Base-by-base conservation (phyloP, 345 rosid genomes). In the Populus tremula region DNA sequence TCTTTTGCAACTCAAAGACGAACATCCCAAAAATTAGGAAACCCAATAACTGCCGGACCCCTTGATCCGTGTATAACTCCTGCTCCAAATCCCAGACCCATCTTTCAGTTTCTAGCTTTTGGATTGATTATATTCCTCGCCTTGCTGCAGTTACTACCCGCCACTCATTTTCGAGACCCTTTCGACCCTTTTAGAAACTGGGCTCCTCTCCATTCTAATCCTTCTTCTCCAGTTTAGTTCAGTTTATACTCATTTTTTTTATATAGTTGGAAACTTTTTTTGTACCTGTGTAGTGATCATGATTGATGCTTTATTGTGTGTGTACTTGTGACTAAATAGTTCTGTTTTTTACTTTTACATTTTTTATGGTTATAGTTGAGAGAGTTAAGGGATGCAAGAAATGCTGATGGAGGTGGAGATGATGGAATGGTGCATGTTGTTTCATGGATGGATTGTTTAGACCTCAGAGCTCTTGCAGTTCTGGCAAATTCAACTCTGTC, bases 401-500 rank as follows among this genome's bases (percentile, higher is more conserved):
- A 41, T 63, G 41, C 50, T 68, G 66, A 77, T 43, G 70, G 18
- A 25, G 63, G 50, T 54, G 77, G 67, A 69, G 82, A 83, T 6
- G 84, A 81, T 76, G 90, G 81, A 27, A 47, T 77, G 35, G 69
- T 87, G 61, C 87, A 87, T 33, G 62, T 87, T 27, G 88, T 83
- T 27, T 87, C 88, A 31, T 87, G 88, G 87, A 77, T 83, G 86
- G 76, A 85, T n/a, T 83, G 87, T 70, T 69, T 87, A 65, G 88
- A 87, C 85, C 87, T 87, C 69, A 78, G 76, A 36, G 23, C 79
- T 69, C 85, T 87, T 56, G 85, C 85, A 31, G 86, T 87, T 74
- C 85, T 87, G 4, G 78, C 79, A 18, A 87, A 87, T 69, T 85
- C 88, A 62, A 85, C 90, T 62, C 73, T 87, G 66, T 80, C 88